These are phyloP conservation scores for Calonectria pteridis DNA, from an alignment of 2,329 filamentous ascomycete genomes.

Conservation along the genomic window DNA sequence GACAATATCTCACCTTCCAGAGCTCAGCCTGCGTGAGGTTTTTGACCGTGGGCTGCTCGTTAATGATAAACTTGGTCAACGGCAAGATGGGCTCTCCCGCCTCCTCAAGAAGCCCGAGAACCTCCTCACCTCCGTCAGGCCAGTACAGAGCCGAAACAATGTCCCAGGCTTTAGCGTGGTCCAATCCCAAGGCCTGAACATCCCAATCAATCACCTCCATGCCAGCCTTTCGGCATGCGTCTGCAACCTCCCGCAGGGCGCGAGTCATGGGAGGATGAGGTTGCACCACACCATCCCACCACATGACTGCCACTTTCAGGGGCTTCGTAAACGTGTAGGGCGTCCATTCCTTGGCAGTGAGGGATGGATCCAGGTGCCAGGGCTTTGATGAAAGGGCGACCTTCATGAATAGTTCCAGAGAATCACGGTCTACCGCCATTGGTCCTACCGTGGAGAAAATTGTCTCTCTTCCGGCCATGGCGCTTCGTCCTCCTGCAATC, in stretches of 20 bases:
- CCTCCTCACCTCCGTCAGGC: slow-evolving; percentile 70
- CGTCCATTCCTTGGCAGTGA: slow-evolving; percentile 51
- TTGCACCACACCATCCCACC: slow-evolving; percentile 70
- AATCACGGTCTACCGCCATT: slow-evolving; percentile 50
- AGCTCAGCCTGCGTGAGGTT: slow-evolving; percentile 54
- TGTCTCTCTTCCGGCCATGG: slow-evolving; percentile 52
- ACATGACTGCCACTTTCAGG: slow-evolving; percentile 71
- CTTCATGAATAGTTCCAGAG: slow-evolving; percentile 53
- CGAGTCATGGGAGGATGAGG: slow-evolving; percentile 71
- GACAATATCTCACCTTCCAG: slow-evolving; percentile 49
- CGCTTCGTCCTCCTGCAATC: slow-evolving; percentile 38
- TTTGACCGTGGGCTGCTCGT: slow-evolving; percentile 61
- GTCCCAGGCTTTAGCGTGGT: slow-evolving; percentile 65
- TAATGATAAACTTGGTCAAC: slow-evolving; percentile 69
- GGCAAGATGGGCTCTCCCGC: slow-evolving; percentile 71
- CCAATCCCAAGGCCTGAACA: slow-evolving; percentile 67
- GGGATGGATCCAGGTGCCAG: slow-evolving; percentile 50
- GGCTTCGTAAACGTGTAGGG: slow-evolving; percentile 53
- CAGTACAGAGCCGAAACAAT: slow-evolving; percentile 64
- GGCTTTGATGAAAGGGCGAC: slow-evolving; percentile 46
- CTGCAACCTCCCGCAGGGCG: slow-evolving; percentile 67
- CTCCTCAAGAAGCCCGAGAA: slow-evolving; percentile 60
- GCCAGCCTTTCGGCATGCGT: slow-evolving; percentile 60
- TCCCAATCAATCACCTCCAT: slow-evolving; percentile 66
- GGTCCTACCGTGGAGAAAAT: slow-evolving; percentile 49